Percentiles rank a stretch among this genome's conserved stretches.
Evolutionary conservation across 1,284 basidiomycete genomes (phyloP).

Genomic region (Gymnopus androsaceus): DNA sequence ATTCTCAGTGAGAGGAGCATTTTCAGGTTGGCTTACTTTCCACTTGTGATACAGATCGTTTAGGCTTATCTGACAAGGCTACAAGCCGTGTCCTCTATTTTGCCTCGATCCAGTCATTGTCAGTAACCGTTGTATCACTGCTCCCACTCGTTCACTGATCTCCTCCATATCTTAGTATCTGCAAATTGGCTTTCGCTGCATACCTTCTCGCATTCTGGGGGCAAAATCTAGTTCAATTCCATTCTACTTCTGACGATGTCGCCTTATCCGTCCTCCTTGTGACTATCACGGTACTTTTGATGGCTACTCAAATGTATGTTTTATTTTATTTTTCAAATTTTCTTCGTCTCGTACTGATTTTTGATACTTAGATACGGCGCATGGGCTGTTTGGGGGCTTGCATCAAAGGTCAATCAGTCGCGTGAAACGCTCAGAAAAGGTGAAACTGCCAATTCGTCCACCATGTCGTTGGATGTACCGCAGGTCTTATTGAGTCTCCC

Average conservation of each 20-base stretch:
- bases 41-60: constrained; percentile 4
- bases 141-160: too few species aligned
- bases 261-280: constrained; percentile 13
- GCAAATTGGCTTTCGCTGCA: constrained; percentile 10
- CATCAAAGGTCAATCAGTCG: neutral
- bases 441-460: too few species aligned
- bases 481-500: too few species aligned
- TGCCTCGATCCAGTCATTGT: constrained; percentile 9
- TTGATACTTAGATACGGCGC: constrained; percentile 1
- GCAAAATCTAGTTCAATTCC: constrained; percentile 2
- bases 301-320: constrained; percentile 13
- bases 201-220: constrained; percentile 15
- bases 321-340: neutral
- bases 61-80: neutral
- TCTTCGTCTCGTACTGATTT: neutral
- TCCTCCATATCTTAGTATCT: neutral
- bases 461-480: too few species aligned
- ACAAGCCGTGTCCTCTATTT: constrained; percentile 3
- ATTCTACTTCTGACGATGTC: constrained; percentile 3
- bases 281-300: constrained; percentile 5
- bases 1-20: neutral
- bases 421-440: too few species aligned
- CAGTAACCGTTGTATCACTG: neutral
- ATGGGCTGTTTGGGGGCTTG: constrained; percentile 4
- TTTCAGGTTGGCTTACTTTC: neutral